phyloP scores from a whole-genome alignment of 306 rosid species.

The Vigna angularis region DNA sequence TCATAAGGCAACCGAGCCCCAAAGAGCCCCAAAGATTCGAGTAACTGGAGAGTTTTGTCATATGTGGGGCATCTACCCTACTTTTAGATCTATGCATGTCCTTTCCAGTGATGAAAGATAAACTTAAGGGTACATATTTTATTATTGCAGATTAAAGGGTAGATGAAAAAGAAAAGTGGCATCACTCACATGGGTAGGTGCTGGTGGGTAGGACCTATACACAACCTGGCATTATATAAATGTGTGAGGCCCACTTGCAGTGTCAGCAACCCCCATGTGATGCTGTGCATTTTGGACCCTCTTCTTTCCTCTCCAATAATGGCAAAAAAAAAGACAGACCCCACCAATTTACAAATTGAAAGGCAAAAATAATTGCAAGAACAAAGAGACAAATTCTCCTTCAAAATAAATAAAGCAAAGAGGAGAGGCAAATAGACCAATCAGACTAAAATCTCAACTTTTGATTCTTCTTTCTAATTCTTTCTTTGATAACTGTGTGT shows the following conservation, averaged over 20 bases:
- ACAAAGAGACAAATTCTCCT: slow-evolving; percentile 52
- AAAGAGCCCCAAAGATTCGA: slow-evolving; percentile 72
- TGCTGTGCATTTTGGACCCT: slow-evolving; percentile 51
- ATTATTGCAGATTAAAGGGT: not conserved
- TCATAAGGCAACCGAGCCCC: slow-evolving; percentile 50
- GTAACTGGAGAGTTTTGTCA: slow-evolving; percentile 78
- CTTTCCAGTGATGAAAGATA: slow-evolving; percentile 52
- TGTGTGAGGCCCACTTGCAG: slow-evolving; percentile 51
- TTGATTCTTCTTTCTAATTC: slow-evolving; percentile 55
- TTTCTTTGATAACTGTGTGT: slow-evolving; percentile 51
- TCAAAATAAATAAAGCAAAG: slow-evolving; percentile 10
- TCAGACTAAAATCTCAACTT: slow-evolving; percentile 45
- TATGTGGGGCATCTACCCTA: slow-evolving; percentile 69
- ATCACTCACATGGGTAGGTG: slow-evolving; percentile 73
- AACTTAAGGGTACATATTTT: slow-evolving; percentile 1
- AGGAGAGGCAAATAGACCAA: slow-evolving; percentile 15
- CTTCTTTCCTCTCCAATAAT: slow-evolving; percentile 46
- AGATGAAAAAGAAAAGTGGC: slow-evolving; percentile 43
- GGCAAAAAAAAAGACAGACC: slow-evolving; percentile 43
- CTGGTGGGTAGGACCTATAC: slow-evolving; percentile 52
- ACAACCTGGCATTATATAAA: slow-evolving; percentile 66
- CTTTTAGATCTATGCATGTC: slow-evolving; percentile 64
- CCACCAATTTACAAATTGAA: slow-evolving; percentile 42
- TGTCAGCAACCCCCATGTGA: slow-evolving; percentile 83
- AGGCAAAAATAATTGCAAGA: slow-evolving; percentile 34